Evolutionary conservation across 805 yeast genomes (phyloP).

Genomic region (Dipodascus albidus): DNA sequence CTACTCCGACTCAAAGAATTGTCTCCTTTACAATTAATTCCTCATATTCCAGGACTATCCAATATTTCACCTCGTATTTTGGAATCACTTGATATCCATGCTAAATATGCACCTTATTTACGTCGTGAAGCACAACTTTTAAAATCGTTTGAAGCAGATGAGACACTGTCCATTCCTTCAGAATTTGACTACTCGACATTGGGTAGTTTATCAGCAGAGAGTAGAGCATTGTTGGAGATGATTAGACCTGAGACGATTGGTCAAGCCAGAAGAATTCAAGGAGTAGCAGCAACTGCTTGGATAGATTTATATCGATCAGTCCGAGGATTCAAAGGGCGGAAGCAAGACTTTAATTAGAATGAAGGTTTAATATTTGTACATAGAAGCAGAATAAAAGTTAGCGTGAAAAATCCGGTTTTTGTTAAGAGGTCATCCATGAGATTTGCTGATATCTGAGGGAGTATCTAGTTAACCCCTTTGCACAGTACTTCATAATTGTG

Average conservation of each 20-base stretch:
- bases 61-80: constrained; percentile 34
- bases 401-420: too few relatives aligned
- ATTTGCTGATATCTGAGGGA: too few relatives aligned
- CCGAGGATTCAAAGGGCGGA: background rate
- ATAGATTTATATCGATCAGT: constrained; percentile 51
- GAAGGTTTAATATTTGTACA: too few relatives aligned
- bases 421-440: too few relatives aligned
- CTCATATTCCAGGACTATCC: constrained; percentile 29
- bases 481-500: too few relatives aligned
- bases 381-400: too few relatives aligned
- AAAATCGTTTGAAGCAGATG: constrained; percentile 76
- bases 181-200: constrained; percentile 49
- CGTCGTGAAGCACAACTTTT: constrained; percentile 60
- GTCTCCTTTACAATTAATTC: constrained; percentile 16
- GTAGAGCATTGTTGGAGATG: constrained; percentile 50
- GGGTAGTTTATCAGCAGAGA: constrained; percentile 67
- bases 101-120: constrained; percentile 72
- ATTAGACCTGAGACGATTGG: constrained; percentile 86
- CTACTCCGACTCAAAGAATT: constrained; percentile 45
- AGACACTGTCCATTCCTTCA: constrained; percentile 56
- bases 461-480: too few relatives aligned
- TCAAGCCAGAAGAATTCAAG: constrained; percentile 90
- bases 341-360: background rate
- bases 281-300: constrained; percentile 87
- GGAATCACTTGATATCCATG: constrained; percentile 62